Conservation (phyloP, 306 rosid genomes). For the Prunus campanulata region DNA sequence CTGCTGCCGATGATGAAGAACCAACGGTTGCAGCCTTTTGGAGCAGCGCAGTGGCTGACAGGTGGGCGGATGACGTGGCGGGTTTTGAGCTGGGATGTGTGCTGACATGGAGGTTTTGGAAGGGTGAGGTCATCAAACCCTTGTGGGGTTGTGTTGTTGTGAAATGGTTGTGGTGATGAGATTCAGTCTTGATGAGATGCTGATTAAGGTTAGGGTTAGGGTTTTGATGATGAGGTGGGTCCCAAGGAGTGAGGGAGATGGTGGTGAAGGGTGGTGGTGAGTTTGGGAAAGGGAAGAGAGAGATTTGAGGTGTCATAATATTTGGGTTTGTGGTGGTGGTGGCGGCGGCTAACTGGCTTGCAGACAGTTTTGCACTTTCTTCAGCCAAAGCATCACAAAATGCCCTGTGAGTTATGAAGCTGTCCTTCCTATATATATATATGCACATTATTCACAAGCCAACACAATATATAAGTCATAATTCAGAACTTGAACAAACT, state of each 20-base stretch:
- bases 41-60: slow-evolving; percentile 90
- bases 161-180: slow-evolving; percentile 30
- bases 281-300: slow-evolving; percentile 46
- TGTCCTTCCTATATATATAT: slow-evolving; percentile 66
- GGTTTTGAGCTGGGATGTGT: slow-evolving; percentile 23
- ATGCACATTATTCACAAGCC: not conserved
- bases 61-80: slow-evolving; percentile 60
- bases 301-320: slow-evolving; percentile 27
- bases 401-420: slow-evolving; percentile 94
- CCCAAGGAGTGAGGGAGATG: slow-evolving; percentile 43
- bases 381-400: slow-evolving; percentile 96
- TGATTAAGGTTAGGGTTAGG: slow-evolving; percentile 59
- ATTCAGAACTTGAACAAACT: not conserved
- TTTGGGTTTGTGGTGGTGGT: slow-evolving; percentile 22
- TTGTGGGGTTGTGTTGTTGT: slow-evolving; percentile 21
- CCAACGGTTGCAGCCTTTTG: slow-evolving; percentile 83
- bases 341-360: slow-evolving; percentile 37
- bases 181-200: slow-evolving; percentile 47
- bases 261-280: slow-evolving; percentile 21
- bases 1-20: slow-evolving; percentile 23
- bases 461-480: not conserved
- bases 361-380: slow-evolving; percentile 77
- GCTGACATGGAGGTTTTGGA: slow-evolving; percentile 41
- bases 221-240: slow-evolving; percentile 55
- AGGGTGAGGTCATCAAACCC: slow-evolving; percentile 42